These are phyloP conservation scores for Lojkania enalia DNA, from an alignment of 2,329 filamentous ascomycete species.

Conservation along the genomic window DNA sequence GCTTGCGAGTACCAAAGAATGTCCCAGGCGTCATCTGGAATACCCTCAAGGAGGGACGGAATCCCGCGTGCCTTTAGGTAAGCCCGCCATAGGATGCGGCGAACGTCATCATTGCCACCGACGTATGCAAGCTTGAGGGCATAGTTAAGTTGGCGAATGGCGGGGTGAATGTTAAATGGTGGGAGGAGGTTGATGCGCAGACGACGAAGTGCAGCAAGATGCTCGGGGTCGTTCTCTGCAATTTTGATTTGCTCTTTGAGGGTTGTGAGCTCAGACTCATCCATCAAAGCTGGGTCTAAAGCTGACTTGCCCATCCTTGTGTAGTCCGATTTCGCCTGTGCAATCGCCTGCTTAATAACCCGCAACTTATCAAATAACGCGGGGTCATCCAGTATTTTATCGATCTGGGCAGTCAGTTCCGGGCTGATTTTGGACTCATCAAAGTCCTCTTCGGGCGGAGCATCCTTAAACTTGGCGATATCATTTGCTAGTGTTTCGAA, in stretches of 20 bases:
- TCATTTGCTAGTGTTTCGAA: constrained; percentile 1
- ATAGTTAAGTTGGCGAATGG: constrained; percentile 40
- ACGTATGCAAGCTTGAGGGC: constrained; percentile 40
- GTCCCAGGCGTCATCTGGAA: constrained; percentile 44
- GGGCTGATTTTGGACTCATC: constrained; percentile 25
- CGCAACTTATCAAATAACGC: constrained; percentile 37
- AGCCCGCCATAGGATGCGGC: constrained; percentile 41
- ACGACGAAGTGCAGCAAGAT: constrained; percentile 29
- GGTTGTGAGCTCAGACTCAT: constrained; percentile 25
- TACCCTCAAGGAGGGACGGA: constrained; percentile 36
- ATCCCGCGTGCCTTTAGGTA: constrained; percentile 38
- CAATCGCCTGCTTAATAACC: constrained; percentile 33
- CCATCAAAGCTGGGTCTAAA: constrained; percentile 35
- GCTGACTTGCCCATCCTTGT: constrained; percentile 25
- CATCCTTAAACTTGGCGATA: constrained; percentile 5
- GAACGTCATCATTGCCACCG: constrained; percentile 41
- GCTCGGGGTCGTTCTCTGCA: constrained; percentile 33
- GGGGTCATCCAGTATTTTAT: constrained; percentile 41
- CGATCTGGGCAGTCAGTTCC: constrained; percentile 37
- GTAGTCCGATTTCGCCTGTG: constrained; percentile 13
- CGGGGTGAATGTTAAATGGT: constrained; percentile 38
- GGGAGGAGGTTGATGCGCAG: constrained; percentile 34
- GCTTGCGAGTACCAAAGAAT: constrained; percentile 45
- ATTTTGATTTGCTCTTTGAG: constrained; percentile 29
- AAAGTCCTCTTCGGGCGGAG: background rate